Percentiles rank a stretch among this genome's conserved stretches.
phyloP scores from a whole-genome alignment of 805 yeast species.

The Candida vartiovaarae region DNA sequence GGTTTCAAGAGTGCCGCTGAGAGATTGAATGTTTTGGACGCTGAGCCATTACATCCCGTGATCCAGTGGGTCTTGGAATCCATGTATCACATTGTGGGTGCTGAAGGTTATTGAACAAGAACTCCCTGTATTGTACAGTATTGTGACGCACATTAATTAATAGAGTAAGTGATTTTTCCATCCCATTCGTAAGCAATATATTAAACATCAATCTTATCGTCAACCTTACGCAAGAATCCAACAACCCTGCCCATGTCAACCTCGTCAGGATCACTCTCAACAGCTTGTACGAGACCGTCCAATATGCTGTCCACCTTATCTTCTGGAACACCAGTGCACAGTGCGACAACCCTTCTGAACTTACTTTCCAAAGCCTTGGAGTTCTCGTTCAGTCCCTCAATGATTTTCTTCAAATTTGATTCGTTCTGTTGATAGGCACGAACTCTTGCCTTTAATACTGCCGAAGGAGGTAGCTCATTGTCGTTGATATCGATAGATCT shows the following conservation, averaged over 20 bases:
- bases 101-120: conserved; percentile 10
- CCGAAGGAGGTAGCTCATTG: conserved; percentile 27
- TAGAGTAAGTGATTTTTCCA: too few relatives aligned
- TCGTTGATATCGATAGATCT: conserved; percentile 20
- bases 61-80: conserved; percentile 25
- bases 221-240: conserved; percentile 47
- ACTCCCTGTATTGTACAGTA: too few relatives aligned
- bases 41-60: conserved; percentile 16
- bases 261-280: conserved; percentile 75
- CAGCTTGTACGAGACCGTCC: conserved; percentile 83
- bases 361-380: conserved; percentile 59
- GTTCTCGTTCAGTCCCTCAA: conserved; percentile 44
- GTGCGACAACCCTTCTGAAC: conserved; percentile 80
- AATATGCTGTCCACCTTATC: conserved; percentile 73
- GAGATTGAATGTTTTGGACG: conserved; percentile 9
- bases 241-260: conserved; percentile 51
- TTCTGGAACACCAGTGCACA: conserved; percentile 84
- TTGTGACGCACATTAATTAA: too few relatives aligned
- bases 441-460: conserved; percentile 66
- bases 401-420: conserved; percentile 41
- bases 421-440: conserved; percentile 75
- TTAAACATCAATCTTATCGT: conserved; percentile 10
- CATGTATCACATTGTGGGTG: conserved; percentile 29
- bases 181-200: too few relatives aligned
- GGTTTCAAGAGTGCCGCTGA: conserved; percentile 43